Base-by-base conservation (phyloP, 1,284 basidiomycete genomes). In the Waitea zeae region DNA sequence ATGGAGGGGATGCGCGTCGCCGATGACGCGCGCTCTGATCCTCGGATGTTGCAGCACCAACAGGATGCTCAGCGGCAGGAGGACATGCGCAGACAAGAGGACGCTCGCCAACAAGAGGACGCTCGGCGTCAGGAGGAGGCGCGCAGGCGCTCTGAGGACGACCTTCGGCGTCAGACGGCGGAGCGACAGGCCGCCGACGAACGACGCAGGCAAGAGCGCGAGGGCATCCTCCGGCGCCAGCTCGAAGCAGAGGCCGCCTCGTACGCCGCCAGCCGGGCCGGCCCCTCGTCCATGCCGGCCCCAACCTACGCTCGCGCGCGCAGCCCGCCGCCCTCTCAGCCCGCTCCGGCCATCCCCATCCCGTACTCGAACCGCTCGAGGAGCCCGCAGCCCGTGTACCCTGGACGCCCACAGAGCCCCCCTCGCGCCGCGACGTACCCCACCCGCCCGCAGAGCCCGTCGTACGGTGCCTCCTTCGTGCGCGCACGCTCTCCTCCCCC, bases 141-240 rank as follows among this genome's bases (percentile, higher is more conserved):
- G 7, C 22, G 22, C 22, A 7, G 22, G 22, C 22, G 22, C 22
- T n/a, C n/a, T n/a, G 7, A n/a, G 7, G 22, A 26, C n/a, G n/a
- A n/a, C n/a, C 7, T n/a, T n/a, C 7, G 22, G 22, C 22, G 22
- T n/a, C 22, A 7, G 7, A 26, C 22, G 22, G 7, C 7, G 7
- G 22, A n/a, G 22, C 22, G 22, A 7, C 7, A 26, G 7, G 22
- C 7, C 22, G n/a, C 7, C 22, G 22, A 7, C n/a, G 7, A 7
- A 7, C 22, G 22, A n/a, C 22, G 7, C 7, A 17, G 19, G n/a
- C 27, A 24, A 5, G 22, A 35, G 11, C 33, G 22, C 12, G 62
- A 62, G 4, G 64, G 57, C 1, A 65, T 65, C 33, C 17, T 54
- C 12, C 58, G 49, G 24, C 53, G 61, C 32, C 66, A 67, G 41